These are phyloP conservation scores for Diplotaxis tenuifolia DNA, from an alignment of 345 rosid species.

Conservation along the genomic window DNA sequence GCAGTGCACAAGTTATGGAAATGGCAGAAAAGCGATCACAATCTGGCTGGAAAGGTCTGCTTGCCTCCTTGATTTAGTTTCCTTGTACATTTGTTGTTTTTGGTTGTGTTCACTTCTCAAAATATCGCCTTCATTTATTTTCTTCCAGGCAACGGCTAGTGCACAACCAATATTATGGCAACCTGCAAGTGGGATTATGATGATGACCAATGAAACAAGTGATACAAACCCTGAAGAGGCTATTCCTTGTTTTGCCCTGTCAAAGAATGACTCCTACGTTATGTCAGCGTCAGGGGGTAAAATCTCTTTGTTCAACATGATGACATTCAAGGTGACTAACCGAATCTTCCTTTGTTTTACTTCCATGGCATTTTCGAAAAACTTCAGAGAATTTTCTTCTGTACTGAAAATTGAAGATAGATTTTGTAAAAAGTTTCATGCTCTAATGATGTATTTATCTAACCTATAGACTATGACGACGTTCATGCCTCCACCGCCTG, in stretches of 20 bases:
- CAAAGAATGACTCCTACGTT: conserved; percentile 62
- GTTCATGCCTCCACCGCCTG: conserved; percentile 81
- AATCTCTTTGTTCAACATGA: conserved; percentile 38
- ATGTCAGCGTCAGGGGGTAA: conserved; percentile 87
- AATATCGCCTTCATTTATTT: background rate
- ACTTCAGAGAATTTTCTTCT: background rate
- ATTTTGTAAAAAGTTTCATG: background rate
- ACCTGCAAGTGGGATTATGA: conserved; percentile 60
- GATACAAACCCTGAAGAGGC: conserved; percentile 72
- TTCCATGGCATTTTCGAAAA: background rate
- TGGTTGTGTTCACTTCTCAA: background rate
- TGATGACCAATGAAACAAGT: conserved; percentile 67
- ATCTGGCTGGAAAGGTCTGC: conserved; percentile 49
- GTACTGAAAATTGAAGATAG: background rate
- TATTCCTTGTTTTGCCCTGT: conserved; percentile 80
- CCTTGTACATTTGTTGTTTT: background rate
- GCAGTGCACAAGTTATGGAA: conserved; percentile 90
- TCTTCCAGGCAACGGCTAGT: conserved; percentile 60
- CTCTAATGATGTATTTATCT: conserved; percentile 3
- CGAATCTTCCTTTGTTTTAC: conserved; percentile 4
- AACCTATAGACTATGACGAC: conserved; percentile 64
- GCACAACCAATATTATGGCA: conserved; percentile 70
- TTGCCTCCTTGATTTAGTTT: conserved; percentile 8
- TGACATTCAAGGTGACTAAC: conserved; percentile 66
- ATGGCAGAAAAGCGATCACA: conserved; percentile 68